phyloP scores from a whole-genome alignment of 2,329 filamentous ascomycete species.

The Thyridium curvatum region DNA sequence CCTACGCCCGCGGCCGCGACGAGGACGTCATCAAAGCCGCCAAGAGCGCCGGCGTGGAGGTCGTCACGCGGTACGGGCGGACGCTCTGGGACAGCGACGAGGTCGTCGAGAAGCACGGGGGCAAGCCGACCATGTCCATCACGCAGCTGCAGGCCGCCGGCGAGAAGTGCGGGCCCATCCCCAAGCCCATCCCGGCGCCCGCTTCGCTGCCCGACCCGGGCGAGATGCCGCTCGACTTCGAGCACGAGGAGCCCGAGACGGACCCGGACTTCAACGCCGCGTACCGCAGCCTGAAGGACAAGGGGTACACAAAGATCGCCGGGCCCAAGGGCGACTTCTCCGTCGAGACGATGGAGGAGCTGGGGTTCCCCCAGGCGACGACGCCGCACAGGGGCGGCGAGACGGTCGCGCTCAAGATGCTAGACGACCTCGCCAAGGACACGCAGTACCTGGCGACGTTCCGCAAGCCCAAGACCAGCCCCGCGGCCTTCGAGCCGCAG shows the following conservation, averaged over 20 bases:
- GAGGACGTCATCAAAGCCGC: constrained; percentile 52
- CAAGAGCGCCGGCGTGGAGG: constrained; percentile 57
- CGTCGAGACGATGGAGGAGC: constrained; percentile 64
- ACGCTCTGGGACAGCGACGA: constrained; percentile 71
- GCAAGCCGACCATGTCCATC: constrained; percentile 71
- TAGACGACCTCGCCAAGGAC: constrained; percentile 54
- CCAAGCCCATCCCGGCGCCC: constrained; percentile 55
- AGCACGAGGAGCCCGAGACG: constrained; percentile 44
- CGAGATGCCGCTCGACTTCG: constrained; percentile 51
- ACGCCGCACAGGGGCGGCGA: constrained; percentile 69
- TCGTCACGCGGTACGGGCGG: constrained; percentile 57
- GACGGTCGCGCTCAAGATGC: constrained; percentile 49
- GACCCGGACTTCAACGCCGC: constrained; percentile 55
- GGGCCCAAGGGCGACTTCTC: constrained; percentile 65
- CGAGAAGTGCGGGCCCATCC: constrained; percentile 55
- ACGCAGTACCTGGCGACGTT: constrained; percentile 66
- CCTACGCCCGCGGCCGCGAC: constrained; percentile 63
- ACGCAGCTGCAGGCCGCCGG: constrained; percentile 59
- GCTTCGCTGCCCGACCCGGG: constrained; percentile 57
- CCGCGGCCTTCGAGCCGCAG: constrained; percentile 66
- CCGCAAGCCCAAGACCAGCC: constrained; percentile 69
- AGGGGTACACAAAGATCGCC: constrained; percentile 52
- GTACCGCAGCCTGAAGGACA: constrained; percentile 45
- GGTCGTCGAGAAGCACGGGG: constrained; percentile 57
- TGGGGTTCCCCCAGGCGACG: constrained; percentile 60